phyloP scores from a whole-genome alignment of 106 monocot genomes.

The Dioscorea zingiberensis region DNA sequence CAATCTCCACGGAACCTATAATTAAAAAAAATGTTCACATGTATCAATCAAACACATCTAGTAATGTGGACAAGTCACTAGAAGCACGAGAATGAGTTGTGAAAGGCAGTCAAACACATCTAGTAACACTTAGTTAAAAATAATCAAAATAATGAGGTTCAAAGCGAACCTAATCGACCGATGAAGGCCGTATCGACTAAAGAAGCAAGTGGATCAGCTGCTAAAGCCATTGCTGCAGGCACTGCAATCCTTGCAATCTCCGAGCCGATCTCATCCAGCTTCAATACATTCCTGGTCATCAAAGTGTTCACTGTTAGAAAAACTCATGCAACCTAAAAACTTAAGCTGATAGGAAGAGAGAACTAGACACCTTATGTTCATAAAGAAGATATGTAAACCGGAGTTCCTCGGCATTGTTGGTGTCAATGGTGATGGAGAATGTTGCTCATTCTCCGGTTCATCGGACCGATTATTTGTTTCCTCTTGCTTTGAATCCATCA shows the following conservation, averaged over 20 bases:
- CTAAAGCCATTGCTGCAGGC: slow-evolving; percentile 81
- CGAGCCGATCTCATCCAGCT: slow-evolving; percentile 69
- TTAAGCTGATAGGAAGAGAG: neutral
- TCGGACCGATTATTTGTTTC: neutral
- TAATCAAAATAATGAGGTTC: too few relatives aligned
- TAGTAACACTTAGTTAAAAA: too few relatives aligned
- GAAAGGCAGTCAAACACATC: too few relatives aligned
- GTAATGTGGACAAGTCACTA: too few relatives aligned
- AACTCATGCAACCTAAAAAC: too few relatives aligned
- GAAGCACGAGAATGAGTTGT: too few relatives aligned
- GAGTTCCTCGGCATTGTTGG: slow-evolving; percentile 13
- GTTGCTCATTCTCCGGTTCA: neutral
- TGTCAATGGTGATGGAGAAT: neutral
- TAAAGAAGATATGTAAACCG: slow-evolving; percentile 41
- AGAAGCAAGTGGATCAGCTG: slow-evolving; percentile 95
- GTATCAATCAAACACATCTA: too few relatives aligned
- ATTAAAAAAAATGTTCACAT: too few relatives aligned
- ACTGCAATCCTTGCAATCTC: slow-evolving; percentile 69
- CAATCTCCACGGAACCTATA: too few relatives aligned
- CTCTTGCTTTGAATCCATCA: neutral
- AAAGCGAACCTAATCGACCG: too few relatives aligned
- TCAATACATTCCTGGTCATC: slow-evolving; percentile 42
- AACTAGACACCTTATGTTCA: slow-evolving; percentile 42
- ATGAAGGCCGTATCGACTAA: slow-evolving; percentile 85
- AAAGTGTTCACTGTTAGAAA: neutral